These are phyloP conservation scores for Arthrobotrys sinensis DNA, from an alignment of 2,329 filamentous ascomycete species.

Conservation along the genomic window DNA sequence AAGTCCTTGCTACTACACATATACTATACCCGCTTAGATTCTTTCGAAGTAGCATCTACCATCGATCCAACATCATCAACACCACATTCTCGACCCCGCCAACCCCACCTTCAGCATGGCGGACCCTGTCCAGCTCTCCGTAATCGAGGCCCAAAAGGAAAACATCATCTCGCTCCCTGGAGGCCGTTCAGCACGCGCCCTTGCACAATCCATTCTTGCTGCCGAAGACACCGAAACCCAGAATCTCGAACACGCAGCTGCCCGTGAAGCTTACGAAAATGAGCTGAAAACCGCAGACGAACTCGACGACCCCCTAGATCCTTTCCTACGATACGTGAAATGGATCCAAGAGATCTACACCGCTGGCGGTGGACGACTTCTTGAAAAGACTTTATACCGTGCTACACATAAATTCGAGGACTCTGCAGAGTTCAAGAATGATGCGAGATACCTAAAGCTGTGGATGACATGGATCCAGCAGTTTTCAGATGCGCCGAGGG, in stretches of 20 bases:
- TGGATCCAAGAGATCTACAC: constrained; percentile 98
- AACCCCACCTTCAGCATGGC: constrained; percentile 65
- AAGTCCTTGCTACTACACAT: background rate
- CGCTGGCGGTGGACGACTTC: constrained; percentile 90
- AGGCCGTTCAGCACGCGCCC: constrained; percentile 88
- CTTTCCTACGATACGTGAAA: constrained; percentile 96
- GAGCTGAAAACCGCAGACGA: constrained; percentile 87
- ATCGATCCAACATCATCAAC: background rate
- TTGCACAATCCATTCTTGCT: constrained; percentile 71
- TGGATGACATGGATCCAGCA: constrained; percentile 96
- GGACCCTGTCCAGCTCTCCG: constrained; percentile 66
- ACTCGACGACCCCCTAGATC: constrained; percentile 92
- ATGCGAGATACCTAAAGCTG: constrained; percentile 90
- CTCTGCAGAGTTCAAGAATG: constrained; percentile 92
- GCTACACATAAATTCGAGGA: constrained; percentile 91
- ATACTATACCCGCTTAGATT: background rate
- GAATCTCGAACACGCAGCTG: constrained; percentile 75
- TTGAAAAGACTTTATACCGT: constrained; percentile 90
- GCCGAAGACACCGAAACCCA: constrained; percentile 67
- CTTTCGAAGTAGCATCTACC: background rate
- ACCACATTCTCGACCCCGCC: constrained; percentile 34
- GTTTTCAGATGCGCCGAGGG: constrained; percentile 92
- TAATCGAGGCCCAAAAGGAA: constrained; percentile 94
- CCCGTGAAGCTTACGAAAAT: constrained; percentile 70
- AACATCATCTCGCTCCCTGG: constrained; percentile 95